A percentile compares a stretch with the other conserved stretches of the same genome.
phyloP scores from a whole-genome alignment of 2,329 filamentous ascomycete species.

The Talaromyces pinophilus region DNA sequence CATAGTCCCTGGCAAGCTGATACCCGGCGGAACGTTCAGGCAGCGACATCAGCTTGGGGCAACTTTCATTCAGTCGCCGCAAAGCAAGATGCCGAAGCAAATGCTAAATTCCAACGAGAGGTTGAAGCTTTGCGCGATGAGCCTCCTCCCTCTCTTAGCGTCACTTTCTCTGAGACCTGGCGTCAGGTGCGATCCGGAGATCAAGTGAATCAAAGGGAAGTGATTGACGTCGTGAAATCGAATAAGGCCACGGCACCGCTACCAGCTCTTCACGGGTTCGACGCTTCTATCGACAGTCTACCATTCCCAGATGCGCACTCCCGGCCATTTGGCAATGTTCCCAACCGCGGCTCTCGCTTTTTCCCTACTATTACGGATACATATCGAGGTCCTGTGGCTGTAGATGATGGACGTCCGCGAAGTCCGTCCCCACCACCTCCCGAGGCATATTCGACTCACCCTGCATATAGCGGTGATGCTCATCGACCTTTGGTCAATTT shows the following conservation, averaged over 20 bases:
- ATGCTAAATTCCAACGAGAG: slow-evolving; percentile 44
- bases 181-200: slow-evolving; percentile 48
- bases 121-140: slow-evolving; percentile 43
- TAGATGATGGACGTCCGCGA: slow-evolving; percentile 37
- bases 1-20: slow-evolving; percentile 36
- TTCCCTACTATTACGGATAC: slow-evolving; percentile 48
- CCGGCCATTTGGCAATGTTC: slow-evolving; percentile 38
- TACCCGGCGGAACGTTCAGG: slow-evolving; percentile 30
- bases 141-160: slow-evolving; percentile 36
- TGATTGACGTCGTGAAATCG: slow-evolving; percentile 41
- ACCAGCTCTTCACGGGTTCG: slow-evolving; percentile 38
- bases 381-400: slow-evolving; percentile 34
- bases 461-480: slow-evolving; percentile 55
- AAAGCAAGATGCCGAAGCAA: slow-evolving; percentile 45
- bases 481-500: slow-evolving; percentile 59
- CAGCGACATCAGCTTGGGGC: slow-evolving; percentile 43
- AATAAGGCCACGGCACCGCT: slow-evolving; percentile 32
- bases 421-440: slow-evolving; percentile 58
- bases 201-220: slow-evolving; percentile 42
- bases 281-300: slow-evolving; percentile 39
- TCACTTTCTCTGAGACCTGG: slow-evolving; percentile 50
- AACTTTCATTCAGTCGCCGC: slow-evolving; percentile 46
- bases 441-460: slow-evolving; percentile 57
- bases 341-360: slow-evolving; percentile 50
- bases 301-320: slow-evolving; percentile 38